Evolutionary conservation across 768 basidiomycete species (phyloP).

Genomic region (Fomitopsis serialis): DNA sequence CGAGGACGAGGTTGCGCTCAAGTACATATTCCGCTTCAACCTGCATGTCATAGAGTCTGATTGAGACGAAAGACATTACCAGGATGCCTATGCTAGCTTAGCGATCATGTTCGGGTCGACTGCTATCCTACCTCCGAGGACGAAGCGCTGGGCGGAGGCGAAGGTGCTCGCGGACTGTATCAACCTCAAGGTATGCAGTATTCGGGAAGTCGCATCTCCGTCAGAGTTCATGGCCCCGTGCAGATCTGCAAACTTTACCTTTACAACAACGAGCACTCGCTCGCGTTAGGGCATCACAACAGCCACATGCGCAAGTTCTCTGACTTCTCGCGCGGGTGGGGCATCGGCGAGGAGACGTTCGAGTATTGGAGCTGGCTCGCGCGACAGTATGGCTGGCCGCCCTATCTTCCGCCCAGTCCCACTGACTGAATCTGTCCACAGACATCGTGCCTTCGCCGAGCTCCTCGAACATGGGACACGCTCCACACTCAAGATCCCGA

Average conservation of each 20-base stretch:
- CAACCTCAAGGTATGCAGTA: slow-evolving; percentile 68
- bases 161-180: slow-evolving; percentile 95
- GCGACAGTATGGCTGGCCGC: slow-evolving; percentile 61
- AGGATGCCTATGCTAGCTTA: slow-evolving; percentile 84
- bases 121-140: slow-evolving; percentile 81
- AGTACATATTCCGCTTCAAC: slow-evolving; percentile 45
- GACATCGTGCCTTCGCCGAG: slow-evolving; percentile 88
- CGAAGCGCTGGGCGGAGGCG: slow-evolving; percentile 97
- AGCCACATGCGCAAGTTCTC: slow-evolving; percentile 81
- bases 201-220: neutral
- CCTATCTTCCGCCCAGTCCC: neutral
- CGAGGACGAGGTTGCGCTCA: slow-evolving; percentile 88
- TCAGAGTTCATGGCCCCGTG: neutral
- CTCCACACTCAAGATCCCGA: slow-evolving; percentile 57
- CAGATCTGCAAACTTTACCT: slow-evolving; percentile 89
- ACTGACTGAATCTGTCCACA: slow-evolving; percentile 21
- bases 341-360: slow-evolving; percentile 93
- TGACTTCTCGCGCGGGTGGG: slow-evolving; percentile 88
- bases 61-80: slow-evolving; percentile 68
- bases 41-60: neutral
- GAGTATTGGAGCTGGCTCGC: slow-evolving; percentile 98
- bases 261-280: slow-evolving; percentile 82
- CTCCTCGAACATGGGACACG: slow-evolving; percentile 78
- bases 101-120: slow-evolving; percentile 88
- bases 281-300: slow-evolving; percentile 78